Evolutionary conservation across 495 filamentous ascomycete genomes (phyloP), one percentile per base, ranked within the genome.

Genomic region (Aspergillus biplanus): DNA sequence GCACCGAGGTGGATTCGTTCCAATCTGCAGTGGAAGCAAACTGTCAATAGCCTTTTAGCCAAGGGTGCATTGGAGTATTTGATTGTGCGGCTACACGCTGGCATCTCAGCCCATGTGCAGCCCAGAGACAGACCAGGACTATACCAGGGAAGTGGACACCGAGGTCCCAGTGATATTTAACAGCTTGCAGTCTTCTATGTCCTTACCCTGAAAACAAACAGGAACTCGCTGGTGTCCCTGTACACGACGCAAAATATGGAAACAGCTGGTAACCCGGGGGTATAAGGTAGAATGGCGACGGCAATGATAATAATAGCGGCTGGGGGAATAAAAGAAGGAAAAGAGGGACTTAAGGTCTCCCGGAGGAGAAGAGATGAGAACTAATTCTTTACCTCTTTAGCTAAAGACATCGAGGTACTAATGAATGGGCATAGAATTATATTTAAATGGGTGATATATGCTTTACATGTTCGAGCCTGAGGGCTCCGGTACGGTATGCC

Each of bases 311-410:
- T 27, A 27, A 27, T 27, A 27, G 21, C 21, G 2, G 21, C 21
- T 2, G 21, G 21, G 21, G 21, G 21, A 27, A 27, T 27, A 1
- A 27, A 65, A 65, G 66, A 62, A 61, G 70, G 71, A 59, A 65
- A 67, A 67, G 65, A 33, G 32, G 67, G 27, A 55, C 59, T 62
- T 50, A 50, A 50, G n/a, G 27, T 31, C 13, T 50, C 27, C 9
- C 11, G n/a, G 61, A 65, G 59, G 37, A n/a, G 12, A 55, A 32
- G 33, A 65, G 13, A 47, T 46, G 39, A 46, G 47, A 18, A 5
- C 5, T 50, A 18, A 27, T 50, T 18, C 27, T 34, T 33, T 54
- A 12, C 27, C 34, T 54, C 16, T 31, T 18, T 27, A 9, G 11
- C 27, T 6, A 50, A 50, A 8, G 27, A 56, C 13, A 9, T 21